Percentiles rank a stretch among this genome's conserved stretches.
Evolutionary conservation across 768 basidiomycete species (phyloP).

Genomic region (Coprinopsis marcescibilis): DNA sequence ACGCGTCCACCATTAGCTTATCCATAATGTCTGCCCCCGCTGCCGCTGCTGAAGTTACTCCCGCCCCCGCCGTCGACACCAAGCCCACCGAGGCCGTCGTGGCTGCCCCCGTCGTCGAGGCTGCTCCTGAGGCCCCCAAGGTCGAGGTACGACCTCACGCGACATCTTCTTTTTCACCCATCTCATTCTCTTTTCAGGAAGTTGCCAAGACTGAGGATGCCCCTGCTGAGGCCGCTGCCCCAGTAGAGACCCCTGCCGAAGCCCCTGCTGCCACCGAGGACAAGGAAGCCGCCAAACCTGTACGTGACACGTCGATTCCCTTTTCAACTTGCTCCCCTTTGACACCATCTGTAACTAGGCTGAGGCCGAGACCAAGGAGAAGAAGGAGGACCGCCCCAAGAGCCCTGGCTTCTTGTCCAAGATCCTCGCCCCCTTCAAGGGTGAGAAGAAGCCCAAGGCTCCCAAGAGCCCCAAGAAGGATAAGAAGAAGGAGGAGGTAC

Average conservation of each 20-base stretch:
- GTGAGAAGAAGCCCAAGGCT: slow-evolving; percentile 59
- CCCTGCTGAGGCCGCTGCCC: slow-evolving; percentile 17
- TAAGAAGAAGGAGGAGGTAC: slow-evolving; percentile 73
- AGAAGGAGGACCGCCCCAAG: slow-evolving; percentile 80
- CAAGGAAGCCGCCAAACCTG: slow-evolving; percentile 40
- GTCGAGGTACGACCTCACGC: slow-evolving; percentile 20
- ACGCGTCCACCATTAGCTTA: slow-evolving; percentile 37
- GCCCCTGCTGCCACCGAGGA: slow-evolving; percentile 24
- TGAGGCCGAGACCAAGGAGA: slow-evolving; percentile 45
- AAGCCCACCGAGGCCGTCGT: slow-evolving; percentile 43
- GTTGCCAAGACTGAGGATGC: slow-evolving; percentile 27
- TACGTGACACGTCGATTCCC: slow-evolving; percentile 20
- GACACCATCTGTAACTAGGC: slow-evolving; percentile 7
- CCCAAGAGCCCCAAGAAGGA: slow-evolving; percentile 79
- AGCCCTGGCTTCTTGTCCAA: slow-evolving; percentile 74
- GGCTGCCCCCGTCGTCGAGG: slow-evolving; percentile 30
- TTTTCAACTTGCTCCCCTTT: slow-evolving; percentile 7
- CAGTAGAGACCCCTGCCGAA: slow-evolving; percentile 19
- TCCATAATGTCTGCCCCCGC: slow-evolving; percentile 83
- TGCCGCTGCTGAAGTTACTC: slow-evolving; percentile 32
- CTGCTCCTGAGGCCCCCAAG: slow-evolving; percentile 24
- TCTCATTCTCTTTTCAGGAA: slow-evolving; percentile 8
- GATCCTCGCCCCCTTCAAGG: slow-evolving; percentile 76
- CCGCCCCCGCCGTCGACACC: slow-evolving; percentile 41
- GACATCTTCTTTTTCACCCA: background rate